Evolutionary conservation across 164 flowering plant genomes (phyloP), one percentile per base, ranked within the genome.

Genomic region (Magnolia sinica): DNA sequence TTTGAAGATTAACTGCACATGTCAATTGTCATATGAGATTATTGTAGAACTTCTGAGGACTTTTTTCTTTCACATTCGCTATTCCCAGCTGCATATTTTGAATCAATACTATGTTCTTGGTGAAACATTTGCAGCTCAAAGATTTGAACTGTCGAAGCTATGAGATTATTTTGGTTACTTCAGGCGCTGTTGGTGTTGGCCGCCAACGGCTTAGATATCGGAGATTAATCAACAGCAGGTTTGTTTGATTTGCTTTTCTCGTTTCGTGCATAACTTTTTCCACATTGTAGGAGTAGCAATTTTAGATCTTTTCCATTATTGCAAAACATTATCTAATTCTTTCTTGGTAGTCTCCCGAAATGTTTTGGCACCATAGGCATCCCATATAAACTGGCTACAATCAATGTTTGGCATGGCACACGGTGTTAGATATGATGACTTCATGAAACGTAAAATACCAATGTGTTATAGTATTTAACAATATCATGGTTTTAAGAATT

Each of bases 101-200:
- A 5, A 37, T 37, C 45, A 37, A 37, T 37, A 37, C 45, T 65
- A 4, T 14, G 1, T 66, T 73, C 16, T 23, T 45, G 37, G 64
- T 74, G 75, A 9, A 61, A 51, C 58, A 55, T 55, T 29, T 77
- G 79, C 61, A 96, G 99, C 74, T 96, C 58, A 89, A 92, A 77
- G 94, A 91, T 66, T 69, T 96, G 81, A 94, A 91, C 75, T 71
- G 88, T 67, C 86, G 84, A 72, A 92, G 93, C 27, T 91, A 73
- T 82, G 97, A 96, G 82, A 90, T 96, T 66, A 91, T 94, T 79
- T 81, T 96, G 87, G 99, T 96, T 74, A 82, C 97, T 8, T 96
- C 98, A 23, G 99, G 99, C 82, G 98, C 99, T 67, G 97, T 94
- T 76, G 97, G 98, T 70, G 90, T 85, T 75, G 99, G 99, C 59